Evolutionary conservation across 371 early-diverging fungal genomes (phyloP).

Genomic region (Apophysomyces elegans): DNA sequence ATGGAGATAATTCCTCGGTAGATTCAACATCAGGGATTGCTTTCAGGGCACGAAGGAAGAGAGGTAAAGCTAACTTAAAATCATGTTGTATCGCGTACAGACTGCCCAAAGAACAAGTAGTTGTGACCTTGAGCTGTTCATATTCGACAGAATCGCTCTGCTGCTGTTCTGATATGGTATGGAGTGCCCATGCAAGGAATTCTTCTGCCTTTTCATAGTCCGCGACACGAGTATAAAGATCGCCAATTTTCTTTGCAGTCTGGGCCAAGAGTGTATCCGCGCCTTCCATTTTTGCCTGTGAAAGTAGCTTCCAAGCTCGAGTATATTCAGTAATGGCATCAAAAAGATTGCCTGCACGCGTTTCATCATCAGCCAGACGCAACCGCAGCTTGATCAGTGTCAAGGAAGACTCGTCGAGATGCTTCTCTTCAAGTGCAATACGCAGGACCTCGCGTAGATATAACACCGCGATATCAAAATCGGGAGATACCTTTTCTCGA

Average conservation of each 20-base stretch:
- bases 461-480: slow-evolving; percentile 42
- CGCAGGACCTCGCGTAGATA: slow-evolving; percentile 46
- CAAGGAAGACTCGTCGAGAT: slow-evolving; percentile 29
- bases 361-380: slow-evolving; percentile 44
- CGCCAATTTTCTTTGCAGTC: slow-evolving; percentile 52
- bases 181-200: slow-evolving; percentile 52
- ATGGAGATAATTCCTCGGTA: background rate
- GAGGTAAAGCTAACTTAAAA: slow-evolving; percentile 44
- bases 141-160: background rate
- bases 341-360: slow-evolving; percentile 43
- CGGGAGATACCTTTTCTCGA: slow-evolving; percentile 46
- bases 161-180: slow-evolving; percentile 16
- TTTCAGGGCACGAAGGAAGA: slow-evolving; percentile 46
- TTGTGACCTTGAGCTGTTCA: slow-evolving; percentile 25
- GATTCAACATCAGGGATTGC: slow-evolving; percentile 27
- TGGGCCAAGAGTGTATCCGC: slow-evolving; percentile 8
- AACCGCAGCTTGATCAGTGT: slow-evolving; percentile 39
- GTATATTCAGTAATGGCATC: slow-evolving; percentile 52
- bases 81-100: slow-evolving; percentile 52
- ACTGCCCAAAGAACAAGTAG: slow-evolving; percentile 43
- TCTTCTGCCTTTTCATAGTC: slow-evolving; percentile 58
- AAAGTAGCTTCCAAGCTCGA: slow-evolving; percentile 39
- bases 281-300: slow-evolving; percentile 16
- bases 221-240: slow-evolving; percentile 56
- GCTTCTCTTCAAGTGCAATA: slow-evolving; percentile 44